phyloP scores from a whole-genome alignment of 1,139 yeast species.

The Blastobotrys persicus region DNA sequence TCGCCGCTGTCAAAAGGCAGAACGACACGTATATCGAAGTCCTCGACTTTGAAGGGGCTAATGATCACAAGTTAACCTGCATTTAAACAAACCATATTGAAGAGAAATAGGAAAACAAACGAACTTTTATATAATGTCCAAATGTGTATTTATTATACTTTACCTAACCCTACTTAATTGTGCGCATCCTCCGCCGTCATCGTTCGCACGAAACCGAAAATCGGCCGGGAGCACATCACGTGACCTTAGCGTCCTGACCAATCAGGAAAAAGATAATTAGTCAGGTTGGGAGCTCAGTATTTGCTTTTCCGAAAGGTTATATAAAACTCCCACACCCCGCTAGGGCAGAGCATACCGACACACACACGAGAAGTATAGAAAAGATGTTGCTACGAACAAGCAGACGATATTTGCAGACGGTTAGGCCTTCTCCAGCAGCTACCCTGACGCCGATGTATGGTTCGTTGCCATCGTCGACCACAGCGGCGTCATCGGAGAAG shows the following conservation, averaged over 20 bases:
- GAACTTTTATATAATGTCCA: too few species aligned
- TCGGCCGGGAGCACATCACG: neutral
- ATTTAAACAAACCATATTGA: neutral
- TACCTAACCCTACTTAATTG: too few species aligned
- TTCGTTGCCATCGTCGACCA: slow-evolving; percentile 11
- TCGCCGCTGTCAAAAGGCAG: slow-evolving; percentile 87
- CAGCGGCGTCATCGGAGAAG: slow-evolving; percentile 2
- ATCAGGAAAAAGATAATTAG: slow-evolving; percentile 10
- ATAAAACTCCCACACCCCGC: neutral
- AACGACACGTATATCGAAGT: slow-evolving; percentile 73
- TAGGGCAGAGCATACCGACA: neutral
- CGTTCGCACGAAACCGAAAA: neutral
- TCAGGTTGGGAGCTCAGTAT: neutral
- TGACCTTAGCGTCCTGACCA: slow-evolving; percentile 3
- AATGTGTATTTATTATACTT: too few species aligned
- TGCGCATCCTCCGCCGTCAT: too few species aligned
- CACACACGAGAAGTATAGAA: neutral
- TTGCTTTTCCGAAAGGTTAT: neutral
- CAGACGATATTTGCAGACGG: slow-evolving; percentile 16
- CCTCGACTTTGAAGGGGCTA: slow-evolving; percentile 61
- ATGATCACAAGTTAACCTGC: neutral
- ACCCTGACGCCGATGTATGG: slow-evolving; percentile 12
- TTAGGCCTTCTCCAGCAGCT: slow-evolving; percentile 11
- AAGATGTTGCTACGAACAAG: slow-evolving; percentile 11
- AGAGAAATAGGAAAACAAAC: neutral